Base-by-base conservation (phyloP, 306 rosid genomes). In the Cucumis melo region DNA sequence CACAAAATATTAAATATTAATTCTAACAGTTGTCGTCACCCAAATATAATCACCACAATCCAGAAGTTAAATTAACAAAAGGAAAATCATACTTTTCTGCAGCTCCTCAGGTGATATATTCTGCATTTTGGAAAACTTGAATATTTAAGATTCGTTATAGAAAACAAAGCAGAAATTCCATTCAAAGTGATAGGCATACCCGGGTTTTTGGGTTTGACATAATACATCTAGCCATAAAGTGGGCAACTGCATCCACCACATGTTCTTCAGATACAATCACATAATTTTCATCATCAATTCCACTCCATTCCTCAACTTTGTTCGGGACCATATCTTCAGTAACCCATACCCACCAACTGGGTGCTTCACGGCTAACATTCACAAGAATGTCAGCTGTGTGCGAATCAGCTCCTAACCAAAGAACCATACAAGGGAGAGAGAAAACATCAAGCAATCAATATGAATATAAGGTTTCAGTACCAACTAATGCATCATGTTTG, bases 341-440 rank as follows among this genome's bases (percentile, higher is more conserved):
- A 63, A 94, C 91, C 99, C 99, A 94, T 34, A 94, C 94, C 97
- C 99, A 94, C 99, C 97, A 89, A 78, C 96, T 92, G 60, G 96
- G 91, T 32, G 89, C 80, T 71, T 90, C 83, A 15, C 83, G 78
- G 80, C 88, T 88, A 70, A 94, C 86, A 75, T 89, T 90, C 83
- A 94, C 83, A 78, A 89, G 84, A 81, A 89, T 79, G 39, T 94
- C 99, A 73, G 93, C 99, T 8, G 88, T 79, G 21, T 68, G 89
- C 82, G 81, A 74, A 88, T 94, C 96, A 80, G 76, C 23, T 68
- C 73, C 99, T 91, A 77, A 79, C 53, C 74, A 60, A 55, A 27
- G 82, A 73, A 48, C 46, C 50, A 23, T 17, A 19, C 61, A 16
- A 0, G 41, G 58, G 41, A 44, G 32, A 74, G 42, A 76, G 27